Evolutionary conservation across 371 early-diverging fungal species (phyloP).

Genomic region (Haplosporangium sp.): DNA sequence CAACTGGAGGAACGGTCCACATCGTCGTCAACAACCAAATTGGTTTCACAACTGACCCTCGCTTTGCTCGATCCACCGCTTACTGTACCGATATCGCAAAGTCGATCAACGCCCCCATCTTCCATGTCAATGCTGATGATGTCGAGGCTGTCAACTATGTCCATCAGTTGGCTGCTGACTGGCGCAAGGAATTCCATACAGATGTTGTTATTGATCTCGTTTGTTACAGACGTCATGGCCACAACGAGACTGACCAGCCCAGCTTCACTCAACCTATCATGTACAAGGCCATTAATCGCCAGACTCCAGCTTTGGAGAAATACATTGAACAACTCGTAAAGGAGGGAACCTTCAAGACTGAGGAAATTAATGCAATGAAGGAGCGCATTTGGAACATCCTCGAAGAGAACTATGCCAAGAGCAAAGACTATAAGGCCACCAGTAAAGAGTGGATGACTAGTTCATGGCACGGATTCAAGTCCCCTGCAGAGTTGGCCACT

Average conservation of each 20-base stretch:
- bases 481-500: constrained; percentile 85
- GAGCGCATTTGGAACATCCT: constrained; percentile 91
- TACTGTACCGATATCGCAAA: constrained; percentile 98
- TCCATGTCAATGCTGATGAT: constrained; percentile 98
- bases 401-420: constrained; percentile 90
- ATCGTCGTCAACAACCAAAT: constrained; percentile 99
- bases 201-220: constrained; percentile 97
- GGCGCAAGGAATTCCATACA: constrained; percentile 94
- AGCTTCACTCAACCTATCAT: constrained; percentile 98
- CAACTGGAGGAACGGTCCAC: constrained; percentile 97
- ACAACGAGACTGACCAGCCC: constrained; percentile 99
- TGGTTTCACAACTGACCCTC: constrained; percentile 98
- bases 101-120: constrained; percentile 93
- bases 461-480: constrained; percentile 91
- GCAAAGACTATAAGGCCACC: constrained; percentile 90
- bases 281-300: constrained; percentile 92
- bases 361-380: constrained; percentile 88
- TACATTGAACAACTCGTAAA: constrained; percentile 85
- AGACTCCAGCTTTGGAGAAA: constrained; percentile 84
- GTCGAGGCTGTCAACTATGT: constrained; percentile 95
- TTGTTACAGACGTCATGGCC: constrained; percentile 97
- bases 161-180: constrained; percentile 94
- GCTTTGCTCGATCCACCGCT: constrained; percentile 93
- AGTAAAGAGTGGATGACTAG: constrained; percentile 95
- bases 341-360: constrained; percentile 86